Percentiles rank a stretch among this genome's conserved stretches.
These are phyloP conservation scores for Spongiforma sp. DNA, from an alignment of 1,284 basidiomycete genomes.

Conservation along the genomic window DNA sequence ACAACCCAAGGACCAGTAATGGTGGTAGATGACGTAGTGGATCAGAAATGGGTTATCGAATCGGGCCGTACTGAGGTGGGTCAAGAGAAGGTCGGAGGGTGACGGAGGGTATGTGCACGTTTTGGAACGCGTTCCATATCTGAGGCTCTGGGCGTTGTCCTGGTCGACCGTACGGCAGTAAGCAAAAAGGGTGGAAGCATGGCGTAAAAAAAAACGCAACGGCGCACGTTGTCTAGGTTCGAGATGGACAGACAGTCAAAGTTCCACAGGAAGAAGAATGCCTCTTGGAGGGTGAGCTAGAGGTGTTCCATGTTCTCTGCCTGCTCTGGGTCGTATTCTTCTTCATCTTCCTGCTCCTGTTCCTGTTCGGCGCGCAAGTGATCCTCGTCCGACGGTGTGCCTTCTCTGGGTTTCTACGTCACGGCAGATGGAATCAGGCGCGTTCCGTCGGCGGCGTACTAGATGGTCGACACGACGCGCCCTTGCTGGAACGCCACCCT, in stretches of 20 bases:
- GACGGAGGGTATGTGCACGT: constrained; percentile 40
- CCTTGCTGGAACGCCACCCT: constrained; percentile 75
- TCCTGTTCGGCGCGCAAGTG: constrained; percentile 19
- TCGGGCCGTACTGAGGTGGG: constrained; percentile 44
- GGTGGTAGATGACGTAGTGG: constrained; percentile 92
- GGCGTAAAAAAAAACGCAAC: background rate
- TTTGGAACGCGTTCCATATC: constrained; percentile 67
- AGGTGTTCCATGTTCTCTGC: constrained; percentile 87
- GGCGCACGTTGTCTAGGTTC: constrained; percentile 64
- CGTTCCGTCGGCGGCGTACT: constrained; percentile 49
- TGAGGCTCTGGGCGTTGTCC: constrained; percentile 58
- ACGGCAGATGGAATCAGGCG: constrained; percentile 73
- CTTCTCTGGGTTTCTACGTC: constrained; percentile 67
- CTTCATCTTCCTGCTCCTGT: constrained; percentile 38
- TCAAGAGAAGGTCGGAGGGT: constrained; percentile 38
- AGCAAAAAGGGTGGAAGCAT: constrained; percentile 10
- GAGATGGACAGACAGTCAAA: constrained; percentile 85
- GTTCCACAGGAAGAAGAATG: constrained; percentile 89
- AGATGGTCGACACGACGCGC: constrained; percentile 56
- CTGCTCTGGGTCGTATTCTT: constrained; percentile 50
- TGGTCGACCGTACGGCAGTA: constrained; percentile 29
- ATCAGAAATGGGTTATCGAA: constrained; percentile 94
- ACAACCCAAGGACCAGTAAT: constrained; percentile 98
- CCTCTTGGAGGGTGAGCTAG: constrained; percentile 90
- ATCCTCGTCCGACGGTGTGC: constrained; percentile 6